Percentiles rank a stretch among this genome's conserved stretches.
Conservation (phyloP, 225 moss, liverwort and hornwort species). For the Marchantia polymorpha region DNA sequence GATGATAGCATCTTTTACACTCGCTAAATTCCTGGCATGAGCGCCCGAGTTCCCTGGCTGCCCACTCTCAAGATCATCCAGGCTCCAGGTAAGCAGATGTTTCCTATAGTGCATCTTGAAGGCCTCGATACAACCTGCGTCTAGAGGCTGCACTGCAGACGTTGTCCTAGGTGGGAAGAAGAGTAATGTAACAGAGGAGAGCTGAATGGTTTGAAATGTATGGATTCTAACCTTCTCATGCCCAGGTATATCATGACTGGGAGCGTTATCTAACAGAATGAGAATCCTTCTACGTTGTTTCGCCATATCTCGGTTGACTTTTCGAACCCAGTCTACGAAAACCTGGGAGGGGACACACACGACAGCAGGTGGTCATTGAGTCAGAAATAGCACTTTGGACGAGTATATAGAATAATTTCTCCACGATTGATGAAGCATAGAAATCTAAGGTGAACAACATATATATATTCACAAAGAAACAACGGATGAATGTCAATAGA, state of each 20-base stretch:
- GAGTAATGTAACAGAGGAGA: conserved; percentile 47
- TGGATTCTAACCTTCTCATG: conserved; percentile 48
- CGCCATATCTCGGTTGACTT: conserved; percentile 49
- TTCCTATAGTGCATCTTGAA: conserved; percentile 55
- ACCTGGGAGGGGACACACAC: conserved; percentile 29
- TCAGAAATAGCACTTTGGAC: neutral
- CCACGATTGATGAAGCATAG: too few relatives aligned
- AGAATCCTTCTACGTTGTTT: conserved; percentile 45
- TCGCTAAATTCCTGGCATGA: conserved; percentile 35
- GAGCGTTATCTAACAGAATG: conserved; percentile 46
- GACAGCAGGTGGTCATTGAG: neutral
- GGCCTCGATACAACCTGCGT: conserved; percentile 51
- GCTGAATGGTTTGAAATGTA: conserved; percentile 50
- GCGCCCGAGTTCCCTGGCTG: conserved; percentile 34
- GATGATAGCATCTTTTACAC: conserved; percentile 48
- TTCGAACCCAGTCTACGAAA: conserved; percentile 50
- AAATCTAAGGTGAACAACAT: too few relatives aligned
- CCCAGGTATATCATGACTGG: conserved; percentile 54
- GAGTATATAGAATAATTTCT: too few relatives aligned
- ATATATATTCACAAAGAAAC: too few relatives aligned
- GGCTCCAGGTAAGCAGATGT: conserved; percentile 48
- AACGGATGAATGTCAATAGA: too few relatives aligned
- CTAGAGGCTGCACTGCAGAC: conserved; percentile 44
- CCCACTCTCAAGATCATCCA: conserved; percentile 47
- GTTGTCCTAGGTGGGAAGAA: conserved; percentile 48